A percentile compares a stretch with the other conserved stretches of the same genome.
phyloP scores from a whole-genome alignment of 164 flowering plant species.

The Platanus orientalis region DNA sequence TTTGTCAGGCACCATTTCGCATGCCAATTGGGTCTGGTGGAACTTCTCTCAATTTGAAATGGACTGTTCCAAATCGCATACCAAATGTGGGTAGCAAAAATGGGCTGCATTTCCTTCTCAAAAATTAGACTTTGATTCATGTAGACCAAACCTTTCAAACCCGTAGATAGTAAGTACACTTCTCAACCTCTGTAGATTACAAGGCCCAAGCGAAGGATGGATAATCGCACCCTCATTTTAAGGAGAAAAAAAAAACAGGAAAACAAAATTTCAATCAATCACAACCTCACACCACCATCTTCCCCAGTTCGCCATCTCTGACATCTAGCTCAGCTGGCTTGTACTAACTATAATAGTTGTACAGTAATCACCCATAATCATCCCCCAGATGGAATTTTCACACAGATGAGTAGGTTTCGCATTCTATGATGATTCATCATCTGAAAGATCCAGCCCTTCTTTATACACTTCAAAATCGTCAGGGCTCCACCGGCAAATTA shows the following conservation, averaged over 20 bases:
- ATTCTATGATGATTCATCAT: constrained; percentile 52
- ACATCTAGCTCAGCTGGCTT: too few relatives aligned
- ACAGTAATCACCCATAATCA: neutral
- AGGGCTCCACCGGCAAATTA: constrained; percentile 71
- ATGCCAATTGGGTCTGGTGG: too few relatives aligned
- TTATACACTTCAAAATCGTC: constrained; percentile 77
- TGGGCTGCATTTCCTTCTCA: neutral
- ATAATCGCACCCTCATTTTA: too few relatives aligned
- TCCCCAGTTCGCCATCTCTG: too few relatives aligned
- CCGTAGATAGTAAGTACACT: neutral
- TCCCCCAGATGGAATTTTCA: neutral
- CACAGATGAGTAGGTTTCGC: neutral
- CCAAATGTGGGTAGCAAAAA: too few relatives aligned
- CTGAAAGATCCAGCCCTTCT: constrained; percentile 61
- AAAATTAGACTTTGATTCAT: neutral
- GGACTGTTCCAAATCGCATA: too few relatives aligned
- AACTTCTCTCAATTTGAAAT: too few relatives aligned
- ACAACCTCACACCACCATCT: too few relatives aligned
- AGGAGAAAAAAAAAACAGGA: neutral
- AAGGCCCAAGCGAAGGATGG: neutral
- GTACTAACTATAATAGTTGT: neutral
- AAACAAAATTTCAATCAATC: neutral
- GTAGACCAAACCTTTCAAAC: neutral
- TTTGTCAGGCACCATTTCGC: too few relatives aligned
- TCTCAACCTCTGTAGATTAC: neutral